Percentiles rank a stretch among this genome's conserved stretches.
These are phyloP conservation scores for Imleria badia DNA, from an alignment of 768 basidiomycete genomes.

Conservation along the genomic window DNA sequence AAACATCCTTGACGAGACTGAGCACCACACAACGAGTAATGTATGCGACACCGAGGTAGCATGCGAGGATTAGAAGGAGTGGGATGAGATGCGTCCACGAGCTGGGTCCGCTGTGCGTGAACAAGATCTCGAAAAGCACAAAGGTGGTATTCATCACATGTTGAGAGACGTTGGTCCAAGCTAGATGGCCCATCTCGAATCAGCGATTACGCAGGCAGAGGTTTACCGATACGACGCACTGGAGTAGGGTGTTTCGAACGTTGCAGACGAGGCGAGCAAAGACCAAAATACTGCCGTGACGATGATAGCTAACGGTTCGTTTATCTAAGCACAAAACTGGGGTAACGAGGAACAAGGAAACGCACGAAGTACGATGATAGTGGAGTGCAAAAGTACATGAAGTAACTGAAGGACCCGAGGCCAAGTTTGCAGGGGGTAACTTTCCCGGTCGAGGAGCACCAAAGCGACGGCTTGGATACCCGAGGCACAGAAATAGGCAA, in stretches of 20 bases:
- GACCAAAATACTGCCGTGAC: slow-evolving; percentile 67
- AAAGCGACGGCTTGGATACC: slow-evolving; percentile 52
- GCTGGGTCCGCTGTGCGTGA: slow-evolving; percentile 50
- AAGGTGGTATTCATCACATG: slow-evolving; percentile 61
- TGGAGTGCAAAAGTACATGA: slow-evolving; percentile 53
- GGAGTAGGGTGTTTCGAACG: slow-evolving; percentile 40
- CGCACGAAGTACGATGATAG: slow-evolving; percentile 58
- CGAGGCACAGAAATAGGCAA: slow-evolving; percentile 62
- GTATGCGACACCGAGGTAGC: slow-evolving; percentile 69
- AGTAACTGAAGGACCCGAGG: slow-evolving; percentile 51
- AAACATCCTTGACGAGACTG: slow-evolving; percentile 42
- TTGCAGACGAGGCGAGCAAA: slow-evolving; percentile 43
- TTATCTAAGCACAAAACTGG: background rate
- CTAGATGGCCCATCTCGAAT: slow-evolving; percentile 28
- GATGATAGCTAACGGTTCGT: slow-evolving; percentile 49
- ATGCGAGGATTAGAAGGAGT: slow-evolving; percentile 47
- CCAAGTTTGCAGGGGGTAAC: slow-evolving; percentile 63
- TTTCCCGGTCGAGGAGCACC: slow-evolving; percentile 31
- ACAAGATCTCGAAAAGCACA: slow-evolving; percentile 56
- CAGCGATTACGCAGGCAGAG: background rate
- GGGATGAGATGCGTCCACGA: slow-evolving; percentile 53
- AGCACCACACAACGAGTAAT: slow-evolving; percentile 59
- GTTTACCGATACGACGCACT: slow-evolving; percentile 30
- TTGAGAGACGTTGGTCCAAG: slow-evolving; percentile 57
- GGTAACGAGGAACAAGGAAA: slow-evolving; percentile 8